Conservation (phyloP, 2,329 filamentous ascomycete species). For the Lachnellula occidentalis region DNA sequence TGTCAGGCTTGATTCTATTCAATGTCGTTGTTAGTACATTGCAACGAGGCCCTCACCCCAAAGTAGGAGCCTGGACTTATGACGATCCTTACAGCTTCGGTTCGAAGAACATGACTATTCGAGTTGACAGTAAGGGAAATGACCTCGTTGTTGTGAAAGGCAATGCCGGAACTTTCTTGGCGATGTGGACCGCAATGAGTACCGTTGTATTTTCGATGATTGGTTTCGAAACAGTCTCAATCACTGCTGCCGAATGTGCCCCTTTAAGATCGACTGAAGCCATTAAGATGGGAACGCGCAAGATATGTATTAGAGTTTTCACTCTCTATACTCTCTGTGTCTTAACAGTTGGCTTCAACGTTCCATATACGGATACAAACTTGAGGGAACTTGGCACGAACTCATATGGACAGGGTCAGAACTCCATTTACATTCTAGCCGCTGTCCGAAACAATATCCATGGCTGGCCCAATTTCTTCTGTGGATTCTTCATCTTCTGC, state of each 20-base stretch:
- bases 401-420: slow-evolving; percentile 26
- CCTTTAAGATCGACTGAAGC: slow-evolving; percentile 35
- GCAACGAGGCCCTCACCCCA: slow-evolving; percentile 23
- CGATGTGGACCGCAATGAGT: slow-evolving; percentile 37
- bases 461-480: slow-evolving; percentile 37
- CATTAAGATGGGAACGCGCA: slow-evolving; percentile 40
- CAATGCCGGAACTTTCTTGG: slow-evolving; percentile 29
- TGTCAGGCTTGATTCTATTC: slow-evolving; percentile 50
- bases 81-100: slow-evolving; percentile 31
- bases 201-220: slow-evolving; percentile 39
- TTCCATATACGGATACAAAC: slow-evolving; percentile 35
- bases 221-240: slow-evolving; percentile 39
- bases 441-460: slow-evolving; percentile 36
- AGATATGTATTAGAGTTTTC: slow-evolving; percentile 39
- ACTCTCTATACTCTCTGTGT: slow-evolving; percentile 38
- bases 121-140: slow-evolving; percentile 18
- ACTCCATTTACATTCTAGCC: slow-evolving; percentile 36
- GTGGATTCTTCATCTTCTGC: slow-evolving; percentile 41
- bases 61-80: slow-evolving; percentile 32
- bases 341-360: slow-evolving; percentile 38
- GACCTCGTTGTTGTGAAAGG: slow-evolving; percentile 20
- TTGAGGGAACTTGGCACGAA: slow-evolving; percentile 7
- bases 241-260: slow-evolving; percentile 40
- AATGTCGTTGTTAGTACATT: slow-evolving; percentile 36
- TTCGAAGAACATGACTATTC: slow-evolving; percentile 27